These are phyloP conservation scores for Phaseolus coccineus DNA, from an alignment of 331 rosid genomes.

Conservation along the genomic window DNA sequence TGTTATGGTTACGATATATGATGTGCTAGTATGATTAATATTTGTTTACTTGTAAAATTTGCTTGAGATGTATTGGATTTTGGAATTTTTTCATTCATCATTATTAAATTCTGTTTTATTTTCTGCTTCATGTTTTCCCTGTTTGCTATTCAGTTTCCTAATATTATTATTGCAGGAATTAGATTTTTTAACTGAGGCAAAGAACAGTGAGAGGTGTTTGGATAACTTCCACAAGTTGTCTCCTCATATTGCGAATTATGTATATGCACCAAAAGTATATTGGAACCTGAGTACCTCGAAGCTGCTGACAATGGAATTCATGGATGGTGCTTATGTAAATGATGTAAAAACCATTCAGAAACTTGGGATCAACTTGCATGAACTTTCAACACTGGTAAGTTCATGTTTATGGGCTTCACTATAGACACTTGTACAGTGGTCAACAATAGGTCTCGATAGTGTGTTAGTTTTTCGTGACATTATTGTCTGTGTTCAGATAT, in stretches of 20 bases:
- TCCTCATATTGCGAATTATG: conserved; percentile 84
- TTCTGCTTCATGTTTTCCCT: neutral
- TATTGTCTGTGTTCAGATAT: neutral
- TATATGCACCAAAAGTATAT: conserved; percentile 87
- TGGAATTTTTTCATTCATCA: conserved; percentile 33
- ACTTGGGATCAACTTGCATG: conserved; percentile 78
- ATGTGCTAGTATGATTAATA: conserved; percentile 28
- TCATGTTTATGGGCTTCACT: conserved; percentile 38
- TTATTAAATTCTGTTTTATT: conserved; percentile 25
- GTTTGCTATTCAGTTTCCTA: conserved; percentile 38
- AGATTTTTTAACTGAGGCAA: conserved; percentile 85
- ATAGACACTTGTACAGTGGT: conserved; percentile 19
- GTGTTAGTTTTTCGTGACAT: conserved; percentile 12
- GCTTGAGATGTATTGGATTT: conserved; percentile 36
- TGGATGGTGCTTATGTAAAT: conserved; percentile 84
- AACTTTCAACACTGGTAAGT: conserved; percentile 87
- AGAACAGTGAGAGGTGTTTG: conserved; percentile 91
- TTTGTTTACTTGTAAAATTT: conserved; percentile 25
- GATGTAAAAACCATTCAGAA: conserved; percentile 70
- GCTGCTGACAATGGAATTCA: conserved; percentile 94
- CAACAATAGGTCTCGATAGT: conserved; percentile 29
- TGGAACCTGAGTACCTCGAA: conserved; percentile 89
- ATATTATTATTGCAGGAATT: conserved; percentile 72
- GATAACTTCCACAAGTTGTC: conserved; percentile 82
- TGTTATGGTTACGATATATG: conserved; percentile 17